Percentiles rank a stretch among this genome's conserved stretches.
Conservation (phyloP, 2,329 filamentous ascomycete species). For the Metarhizium sp. region DNA sequence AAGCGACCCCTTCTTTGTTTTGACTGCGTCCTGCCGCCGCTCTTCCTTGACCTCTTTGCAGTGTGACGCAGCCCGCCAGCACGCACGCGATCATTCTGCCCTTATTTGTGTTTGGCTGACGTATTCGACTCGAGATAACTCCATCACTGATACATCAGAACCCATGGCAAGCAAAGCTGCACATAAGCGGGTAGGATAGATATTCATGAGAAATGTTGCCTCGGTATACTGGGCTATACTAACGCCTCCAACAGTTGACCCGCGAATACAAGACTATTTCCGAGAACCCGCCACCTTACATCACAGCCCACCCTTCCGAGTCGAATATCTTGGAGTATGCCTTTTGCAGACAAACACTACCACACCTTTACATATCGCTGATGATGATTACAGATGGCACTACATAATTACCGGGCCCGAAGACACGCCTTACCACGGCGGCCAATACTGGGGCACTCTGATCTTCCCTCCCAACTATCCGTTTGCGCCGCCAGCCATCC, state of each 20-base stretch:
- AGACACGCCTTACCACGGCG: conserved; percentile 84
- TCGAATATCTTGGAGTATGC: conserved; percentile 80
- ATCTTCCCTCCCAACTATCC: conserved; percentile 95
- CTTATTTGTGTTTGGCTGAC: conserved; percentile 11
- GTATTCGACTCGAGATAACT: neutral
- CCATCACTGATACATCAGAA: conserved; percentile 5
- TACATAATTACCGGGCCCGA: conserved; percentile 93
- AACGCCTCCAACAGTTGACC: conserved; percentile 36
- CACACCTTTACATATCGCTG: neutral
- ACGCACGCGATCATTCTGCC: conserved; percentile 1
- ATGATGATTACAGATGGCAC: conserved; percentile 58
- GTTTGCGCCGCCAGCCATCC: conserved; percentile 92
- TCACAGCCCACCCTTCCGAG: conserved; percentile 81
- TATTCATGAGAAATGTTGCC: neutral
- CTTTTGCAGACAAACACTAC: neutral
- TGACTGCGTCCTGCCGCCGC: neutral
- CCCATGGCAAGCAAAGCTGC: conserved; percentile 64
- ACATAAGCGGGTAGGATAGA: conserved; percentile 53
- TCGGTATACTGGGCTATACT: conserved; percentile 10
- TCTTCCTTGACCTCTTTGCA: neutral
- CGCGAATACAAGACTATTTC: conserved; percentile 54
- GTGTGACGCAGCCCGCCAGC: neutral
- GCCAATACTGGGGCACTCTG: conserved; percentile 97
- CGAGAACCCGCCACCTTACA: conserved; percentile 78
- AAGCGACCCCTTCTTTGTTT: neutral